These are phyloP conservation scores for Lagenaria siceraria DNA, from an alignment of 306 rosid species.

Conservation along the genomic window DNA sequence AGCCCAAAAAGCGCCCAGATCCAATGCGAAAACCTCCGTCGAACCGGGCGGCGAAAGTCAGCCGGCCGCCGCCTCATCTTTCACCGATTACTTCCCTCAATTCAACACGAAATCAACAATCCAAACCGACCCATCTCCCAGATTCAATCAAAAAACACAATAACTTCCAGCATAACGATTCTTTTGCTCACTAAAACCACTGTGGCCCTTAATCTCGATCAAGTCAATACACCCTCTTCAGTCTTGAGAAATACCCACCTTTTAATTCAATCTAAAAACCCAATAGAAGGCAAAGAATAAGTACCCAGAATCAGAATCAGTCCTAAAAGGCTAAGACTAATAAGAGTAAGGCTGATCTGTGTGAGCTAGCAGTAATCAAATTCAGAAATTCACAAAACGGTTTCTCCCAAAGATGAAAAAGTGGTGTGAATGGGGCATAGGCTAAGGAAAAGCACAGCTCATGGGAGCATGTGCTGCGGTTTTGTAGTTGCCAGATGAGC, in stretches of 20 bases:
- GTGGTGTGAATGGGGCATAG: neutral
- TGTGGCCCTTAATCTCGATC: neutral
- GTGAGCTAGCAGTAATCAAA: neutral
- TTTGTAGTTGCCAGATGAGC: slow-evolving; percentile 5
- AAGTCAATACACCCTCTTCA: slow-evolving; percentile 1
- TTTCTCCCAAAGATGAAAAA: neutral
- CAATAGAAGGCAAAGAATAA: slow-evolving; percentile 5
- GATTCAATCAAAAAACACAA: slow-evolving; percentile 19
- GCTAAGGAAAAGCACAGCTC: slow-evolving; percentile 5
- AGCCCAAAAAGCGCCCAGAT: slow-evolving; percentile 72
- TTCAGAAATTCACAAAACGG: neutral
- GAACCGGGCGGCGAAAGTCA: slow-evolving; percentile 94
- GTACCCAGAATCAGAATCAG: slow-evolving; percentile 7
- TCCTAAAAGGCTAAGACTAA: neutral
- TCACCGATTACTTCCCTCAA: slow-evolving; percentile 29
- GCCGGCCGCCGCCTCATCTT: slow-evolving; percentile 97
- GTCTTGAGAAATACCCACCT: neutral
- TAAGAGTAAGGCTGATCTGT: neutral
- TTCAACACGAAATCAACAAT: slow-evolving; percentile 22
- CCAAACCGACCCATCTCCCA: slow-evolving; percentile 10
- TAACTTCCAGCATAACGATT: neutral
- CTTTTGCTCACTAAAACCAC: slow-evolving; percentile 6
- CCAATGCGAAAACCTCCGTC: slow-evolving; percentile 83
- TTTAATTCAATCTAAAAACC: neutral
- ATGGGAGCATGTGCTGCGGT: slow-evolving; percentile 13